Percentiles rank a stretch among this genome's conserved stretches.
Evolutionary conservation across 495 filamentous ascomycete species (phyloP).

Genomic region (Penicillium paradoxum): DNA sequence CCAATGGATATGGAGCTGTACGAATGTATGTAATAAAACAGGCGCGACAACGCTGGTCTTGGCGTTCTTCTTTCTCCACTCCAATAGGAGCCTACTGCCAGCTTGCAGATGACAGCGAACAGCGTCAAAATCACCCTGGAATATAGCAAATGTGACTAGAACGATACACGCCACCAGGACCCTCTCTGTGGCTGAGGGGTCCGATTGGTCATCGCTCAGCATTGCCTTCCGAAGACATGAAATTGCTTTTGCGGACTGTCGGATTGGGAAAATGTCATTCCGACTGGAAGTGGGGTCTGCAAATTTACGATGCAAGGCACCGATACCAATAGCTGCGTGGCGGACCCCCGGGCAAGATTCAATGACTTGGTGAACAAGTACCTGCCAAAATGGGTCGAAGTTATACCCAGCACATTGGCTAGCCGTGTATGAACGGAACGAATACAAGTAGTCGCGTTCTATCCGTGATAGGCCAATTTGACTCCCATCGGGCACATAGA

Average conservation of each 20-base stretch:
- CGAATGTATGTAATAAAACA: constrained; percentile 4
- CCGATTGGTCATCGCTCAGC: not conserved
- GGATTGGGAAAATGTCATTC: constrained; percentile 28
- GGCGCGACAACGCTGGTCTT: not conserved
- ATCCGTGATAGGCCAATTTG: constrained; percentile 2
- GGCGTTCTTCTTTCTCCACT: constrained; percentile 10
- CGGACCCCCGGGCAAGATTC: constrained; percentile 44
- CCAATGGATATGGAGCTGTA: constrained; percentile 8
- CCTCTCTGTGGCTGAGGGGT: constrained; percentile 1
- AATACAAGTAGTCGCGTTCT: constrained; percentile 7
- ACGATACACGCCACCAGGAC: constrained; percentile 40
- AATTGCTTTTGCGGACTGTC: constrained; percentile 46
- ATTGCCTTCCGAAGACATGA: constrained; percentile 20
- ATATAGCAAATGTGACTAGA: constrained; percentile 45
- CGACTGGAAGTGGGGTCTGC: not conserved
- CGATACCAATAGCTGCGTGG: constrained; percentile 41
- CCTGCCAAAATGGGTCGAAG: constrained; percentile 44
- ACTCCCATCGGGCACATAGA: not conserved
- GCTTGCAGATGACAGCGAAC: constrained; percentile 19
- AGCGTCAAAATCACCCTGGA: constrained; percentile 39
- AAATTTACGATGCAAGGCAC: constrained; percentile 36
- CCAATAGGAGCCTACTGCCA: constrained; percentile 1
- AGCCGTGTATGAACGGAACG: constrained; percentile 20
- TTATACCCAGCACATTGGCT: constrained; percentile 38
- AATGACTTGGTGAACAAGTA: constrained; percentile 46